These are phyloP conservation scores for Colletotrichum lindemuthianum DNA, from an alignment of 2,329 filamentous ascomycete species.

Conservation along the genomic window DNA sequence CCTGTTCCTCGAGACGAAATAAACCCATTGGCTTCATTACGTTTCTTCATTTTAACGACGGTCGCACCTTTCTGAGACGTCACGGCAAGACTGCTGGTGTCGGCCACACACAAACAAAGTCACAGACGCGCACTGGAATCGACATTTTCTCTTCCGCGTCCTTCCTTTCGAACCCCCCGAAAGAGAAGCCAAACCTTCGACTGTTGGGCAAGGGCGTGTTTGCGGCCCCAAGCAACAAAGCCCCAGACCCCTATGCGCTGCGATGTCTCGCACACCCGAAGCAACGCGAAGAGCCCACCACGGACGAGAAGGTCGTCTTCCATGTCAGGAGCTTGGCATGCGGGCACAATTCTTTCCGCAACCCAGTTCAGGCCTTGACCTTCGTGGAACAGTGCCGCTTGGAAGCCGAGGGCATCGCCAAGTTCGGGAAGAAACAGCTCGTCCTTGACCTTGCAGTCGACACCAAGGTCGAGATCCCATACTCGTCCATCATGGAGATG, in stretches of 20 bases:
- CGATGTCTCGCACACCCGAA: constrained; percentile 45
- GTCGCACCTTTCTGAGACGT: constrained; percentile 51
- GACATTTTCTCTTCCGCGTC: too few relatives aligned
- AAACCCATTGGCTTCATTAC: constrained; percentile 51
- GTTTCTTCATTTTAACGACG: constrained; percentile 54
- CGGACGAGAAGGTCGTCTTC: constrained; percentile 39
- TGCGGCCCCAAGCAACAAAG: constrained; percentile 48
- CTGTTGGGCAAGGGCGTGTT: constrained; percentile 44
- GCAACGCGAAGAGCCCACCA: constrained; percentile 36
- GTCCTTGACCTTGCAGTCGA: constrained; percentile 47
- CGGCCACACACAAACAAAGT: constrained; percentile 9
- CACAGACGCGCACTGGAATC: too few relatives aligned
- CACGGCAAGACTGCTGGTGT: constrained; percentile 44
- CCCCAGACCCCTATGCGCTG: constrained; percentile 47
- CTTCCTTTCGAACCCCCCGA: too few relatives aligned
- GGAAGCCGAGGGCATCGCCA: constrained; percentile 48
- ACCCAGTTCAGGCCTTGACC: constrained; percentile 43
- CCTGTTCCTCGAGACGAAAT: constrained; percentile 52
- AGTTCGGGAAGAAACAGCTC: constrained; percentile 56
- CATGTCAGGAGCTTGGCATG: constrained; percentile 45
- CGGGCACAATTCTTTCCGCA: constrained; percentile 58
- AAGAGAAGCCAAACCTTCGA: constrained; percentile 42
- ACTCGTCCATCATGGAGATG: constrained; percentile 58
- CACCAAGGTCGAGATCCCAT: constrained; percentile 52
- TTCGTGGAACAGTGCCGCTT: constrained; percentile 55